Evolutionary conservation across 768 basidiomycete species (phyloP).

Genomic region (Neoboletus magnificus): DNA sequence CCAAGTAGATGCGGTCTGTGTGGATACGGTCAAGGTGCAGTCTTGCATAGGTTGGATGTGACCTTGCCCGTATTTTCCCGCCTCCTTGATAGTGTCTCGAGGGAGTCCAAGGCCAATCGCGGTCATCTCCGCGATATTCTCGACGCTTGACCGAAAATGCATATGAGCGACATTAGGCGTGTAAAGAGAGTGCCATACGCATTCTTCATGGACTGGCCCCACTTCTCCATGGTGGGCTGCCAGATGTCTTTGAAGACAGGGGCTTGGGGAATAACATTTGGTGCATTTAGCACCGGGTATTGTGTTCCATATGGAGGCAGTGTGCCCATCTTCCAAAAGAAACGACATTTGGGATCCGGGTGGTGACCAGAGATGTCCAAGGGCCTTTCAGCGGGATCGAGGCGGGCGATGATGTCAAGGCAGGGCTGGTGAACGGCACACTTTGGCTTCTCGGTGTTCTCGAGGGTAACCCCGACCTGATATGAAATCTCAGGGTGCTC

Average conservation of each 20-base stretch:
- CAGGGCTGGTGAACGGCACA: conserved; percentile 85
- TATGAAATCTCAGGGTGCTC: conserved; percentile 84
- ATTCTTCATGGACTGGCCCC: conserved; percentile 86
- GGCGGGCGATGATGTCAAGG: conserved; percentile 66
- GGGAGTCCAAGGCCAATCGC: conserved; percentile 80
- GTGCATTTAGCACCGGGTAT: conserved; percentile 73
- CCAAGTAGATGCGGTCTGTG: conserved; percentile 81
- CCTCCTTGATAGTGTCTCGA: conserved; percentile 65
- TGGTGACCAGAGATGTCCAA: conserved; percentile 76
- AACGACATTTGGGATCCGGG: conserved; percentile 93
- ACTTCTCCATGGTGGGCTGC: conserved; percentile 73
- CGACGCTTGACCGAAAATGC: conserved; percentile 51
- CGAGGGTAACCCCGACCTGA: conserved; percentile 93
- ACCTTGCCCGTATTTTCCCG: conserved; percentile 79
- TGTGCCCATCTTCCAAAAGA: conserved; percentile 84
- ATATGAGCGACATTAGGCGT: conserved; percentile 4
- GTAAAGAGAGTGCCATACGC: conserved; percentile 51
- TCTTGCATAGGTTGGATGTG: not conserved
- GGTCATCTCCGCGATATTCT: conserved; percentile 84
- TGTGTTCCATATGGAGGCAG: conserved; percentile 72
- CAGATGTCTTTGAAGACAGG: conserved; percentile 57
- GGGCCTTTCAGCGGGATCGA: conserved; percentile 79
- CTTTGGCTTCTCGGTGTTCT: conserved; percentile 91
- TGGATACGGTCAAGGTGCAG: not conserved
- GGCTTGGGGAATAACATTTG: conserved; percentile 78